These are phyloP conservation scores for Ophiocordyceps sinensis DNA, from an alignment of 2,329 filamentous ascomycete genomes.

Conservation along the genomic window DNA sequence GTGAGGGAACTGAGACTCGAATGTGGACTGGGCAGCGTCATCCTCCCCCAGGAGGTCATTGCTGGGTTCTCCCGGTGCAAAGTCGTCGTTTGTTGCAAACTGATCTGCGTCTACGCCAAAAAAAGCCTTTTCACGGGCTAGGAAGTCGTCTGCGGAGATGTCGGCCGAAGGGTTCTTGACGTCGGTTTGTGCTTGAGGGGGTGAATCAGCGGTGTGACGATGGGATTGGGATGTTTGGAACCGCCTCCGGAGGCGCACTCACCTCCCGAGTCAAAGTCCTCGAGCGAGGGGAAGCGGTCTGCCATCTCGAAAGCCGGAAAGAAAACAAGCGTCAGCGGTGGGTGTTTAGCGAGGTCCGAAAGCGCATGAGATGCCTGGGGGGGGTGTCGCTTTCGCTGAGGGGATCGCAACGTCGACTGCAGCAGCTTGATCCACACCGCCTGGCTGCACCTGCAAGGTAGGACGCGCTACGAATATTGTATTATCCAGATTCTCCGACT, in stretches of 20 bases:
- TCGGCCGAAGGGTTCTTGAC: constrained; percentile 41
- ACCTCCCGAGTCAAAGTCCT: constrained; percentile 60
- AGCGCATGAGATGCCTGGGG: background rate
- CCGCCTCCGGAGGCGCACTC: constrained; percentile 10
- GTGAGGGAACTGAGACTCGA: constrained; percentile 85
- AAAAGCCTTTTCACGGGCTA: constrained; percentile 77
- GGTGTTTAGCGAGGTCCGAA: background rate
- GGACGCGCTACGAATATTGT: too few relatives aligned
- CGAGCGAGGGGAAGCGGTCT: constrained; percentile 64
- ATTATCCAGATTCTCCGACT: too few relatives aligned
- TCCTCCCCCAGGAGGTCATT: constrained; percentile 62
- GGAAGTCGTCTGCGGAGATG: constrained; percentile 65
- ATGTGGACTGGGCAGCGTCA: constrained; percentile 37
- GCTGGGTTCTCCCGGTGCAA: constrained; percentile 46
- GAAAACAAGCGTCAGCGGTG: background rate
- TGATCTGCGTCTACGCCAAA: constrained; percentile 88
- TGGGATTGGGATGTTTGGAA: too few relatives aligned
- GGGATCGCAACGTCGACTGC: background rate
- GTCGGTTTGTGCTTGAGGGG: constrained; percentile 49
- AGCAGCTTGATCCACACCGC: too few relatives aligned
- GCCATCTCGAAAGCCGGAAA: constrained; percentile 39
- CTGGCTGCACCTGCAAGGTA: too few relatives aligned
- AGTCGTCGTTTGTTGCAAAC: constrained; percentile 67
- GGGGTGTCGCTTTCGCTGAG: background rate
- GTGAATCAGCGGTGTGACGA: constrained; percentile 5